These are phyloP conservation scores for Suillus americanus DNA, from an alignment of 768 basidiomycete genomes.

Conservation along the genomic window DNA sequence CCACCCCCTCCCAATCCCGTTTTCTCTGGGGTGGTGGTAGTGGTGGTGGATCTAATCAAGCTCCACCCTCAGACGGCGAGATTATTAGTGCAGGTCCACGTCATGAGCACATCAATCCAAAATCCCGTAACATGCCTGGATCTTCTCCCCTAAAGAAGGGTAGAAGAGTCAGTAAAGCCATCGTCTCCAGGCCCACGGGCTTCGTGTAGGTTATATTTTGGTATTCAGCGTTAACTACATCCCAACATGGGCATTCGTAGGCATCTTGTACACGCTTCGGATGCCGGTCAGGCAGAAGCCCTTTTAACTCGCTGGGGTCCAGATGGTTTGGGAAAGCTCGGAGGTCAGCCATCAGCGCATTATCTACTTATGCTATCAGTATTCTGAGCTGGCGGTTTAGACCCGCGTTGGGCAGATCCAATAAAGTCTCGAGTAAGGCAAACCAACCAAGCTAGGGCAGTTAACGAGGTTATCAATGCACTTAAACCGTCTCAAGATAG, in stretches of 20 bases:
- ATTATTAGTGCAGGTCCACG: conserved; percentile 58
- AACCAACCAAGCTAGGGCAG: conserved; percentile 64
- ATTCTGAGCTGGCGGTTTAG: conserved; percentile 40
- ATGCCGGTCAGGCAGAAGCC: conserved; percentile 86
- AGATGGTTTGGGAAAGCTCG: conserved; percentile 85
- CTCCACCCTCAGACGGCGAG: conserved; percentile 34
- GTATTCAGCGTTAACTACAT: conserved; percentile 19
- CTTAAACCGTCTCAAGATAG: conserved; percentile 56
- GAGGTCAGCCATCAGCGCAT: conserved; percentile 51
- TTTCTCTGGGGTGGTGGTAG: conserved; percentile 54
- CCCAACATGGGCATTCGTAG: conserved; percentile 37
- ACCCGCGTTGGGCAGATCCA: conserved; percentile 85
- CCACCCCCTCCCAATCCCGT: conserved; percentile 65
- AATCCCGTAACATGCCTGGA: conserved; percentile 16
- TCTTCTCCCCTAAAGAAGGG: conserved; percentile 46
- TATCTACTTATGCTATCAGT: conserved; percentile 16
- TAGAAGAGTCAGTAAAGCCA: conserved; percentile 79
- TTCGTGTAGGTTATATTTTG: conserved; percentile 66
- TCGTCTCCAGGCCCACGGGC: conserved; percentile 80
- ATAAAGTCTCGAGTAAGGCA: conserved; percentile 78
- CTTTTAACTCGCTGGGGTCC: conserved; percentile 86
- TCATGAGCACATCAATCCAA: conserved; percentile 54
- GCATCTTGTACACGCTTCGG: conserved; percentile 88
- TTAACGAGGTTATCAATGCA: conserved; percentile 76
- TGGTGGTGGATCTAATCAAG: conserved; percentile 28